A percentile compares a stretch with the other conserved stretches of the same genome.
Conservation (phyloP, 2,329 filamentous ascomycete species). For the Seiridium cupressi region DNA sequence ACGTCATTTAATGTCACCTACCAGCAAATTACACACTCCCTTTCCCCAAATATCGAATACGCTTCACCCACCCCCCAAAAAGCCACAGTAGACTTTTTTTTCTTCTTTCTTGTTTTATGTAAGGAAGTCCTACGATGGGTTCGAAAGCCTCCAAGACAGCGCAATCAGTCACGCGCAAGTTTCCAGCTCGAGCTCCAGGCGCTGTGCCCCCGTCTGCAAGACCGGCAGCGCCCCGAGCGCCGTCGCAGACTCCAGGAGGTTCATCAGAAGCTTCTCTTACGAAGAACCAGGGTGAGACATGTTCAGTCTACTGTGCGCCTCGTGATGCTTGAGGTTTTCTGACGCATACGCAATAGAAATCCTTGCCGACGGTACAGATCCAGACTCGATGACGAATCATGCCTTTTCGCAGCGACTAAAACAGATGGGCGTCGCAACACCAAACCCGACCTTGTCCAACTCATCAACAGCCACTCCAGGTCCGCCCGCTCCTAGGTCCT, state of each 20-base stretch:
- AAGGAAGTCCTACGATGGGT: constrained; percentile 33
- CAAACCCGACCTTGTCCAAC: constrained; percentile 52
- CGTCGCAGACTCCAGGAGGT: neutral
- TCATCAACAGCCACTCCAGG: constrained; percentile 41
- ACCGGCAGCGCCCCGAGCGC: constrained; percentile 9
- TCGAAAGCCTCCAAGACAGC: constrained; percentile 45
- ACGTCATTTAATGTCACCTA: constrained; percentile 17
- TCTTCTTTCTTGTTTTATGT: no score
- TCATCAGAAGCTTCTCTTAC: constrained; percentile 18
- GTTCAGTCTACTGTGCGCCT: neutral
- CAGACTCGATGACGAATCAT: constrained; percentile 35
- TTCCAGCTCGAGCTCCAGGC: constrained; percentile 37
- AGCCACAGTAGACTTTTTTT: no score
- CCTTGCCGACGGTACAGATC: constrained; percentile 36
- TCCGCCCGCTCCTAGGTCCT: neutral
- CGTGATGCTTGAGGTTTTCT: neutral
- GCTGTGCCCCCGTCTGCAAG: constrained; percentile 18
- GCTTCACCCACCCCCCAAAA: no score
- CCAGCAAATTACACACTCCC: no score
- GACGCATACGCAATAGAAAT: constrained; percentile 29
- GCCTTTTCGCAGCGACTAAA: constrained; percentile 51
- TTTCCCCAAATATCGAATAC: no score
- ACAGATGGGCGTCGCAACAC: constrained; percentile 53
- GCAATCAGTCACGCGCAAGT: constrained; percentile 39
- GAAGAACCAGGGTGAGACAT: constrained; percentile 31